Base-by-base conservation (phyloP, 1,284 basidiomycete species). In the Sutorius eximius region DNA sequence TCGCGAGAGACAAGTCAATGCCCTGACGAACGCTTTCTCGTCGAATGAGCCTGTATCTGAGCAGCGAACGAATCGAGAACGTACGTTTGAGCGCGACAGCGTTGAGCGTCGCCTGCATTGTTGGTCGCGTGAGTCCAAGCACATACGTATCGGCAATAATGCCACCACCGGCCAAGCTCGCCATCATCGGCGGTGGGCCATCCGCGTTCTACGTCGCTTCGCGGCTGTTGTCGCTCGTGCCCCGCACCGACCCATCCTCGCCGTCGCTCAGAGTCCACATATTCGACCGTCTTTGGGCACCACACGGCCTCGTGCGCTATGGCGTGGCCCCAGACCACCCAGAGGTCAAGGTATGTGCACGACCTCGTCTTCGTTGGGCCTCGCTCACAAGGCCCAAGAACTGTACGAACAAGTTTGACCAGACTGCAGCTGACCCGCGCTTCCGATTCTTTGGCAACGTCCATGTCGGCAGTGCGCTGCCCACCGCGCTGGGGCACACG, bases 291-390 rank as follows among this genome's bases (percentile, higher is more conserved):
- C 78, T 98, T 3, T 98, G 96, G 79, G 87, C 93, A 30, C 97
- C 97, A 3, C 93, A 97, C 69, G 97, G 97, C 0, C 81, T 99
- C 0, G 95, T 96, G 2, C 79, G 97, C 40, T 99, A 97, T 66
- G 96, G 97, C 1, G 97, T 99, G 8, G 97, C 97, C 10, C 96
- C 97, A 38, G 97, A 99, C 75, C 97, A 99, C 73, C 95, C 96
- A 1, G 96, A 99, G 77, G 96, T 99, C 68, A 99, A 98, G 82
- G 94, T 89, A 66, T 51, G 81, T 73, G 36, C 41, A 34, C 41
- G 22, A 20, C 54, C 16, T 45, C 47, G n/a, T 34, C 53, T 5
- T 41, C 45, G 41, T 49, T 54, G 16, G 34, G 47, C 27, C 36
- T 20, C 40, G 30, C 59, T 64, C 45, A 70, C 51, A 9, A 4